These are phyloP conservation scores for Aphanoascus verrucosus DNA, from an alignment of 2,329 filamentous ascomycete species.

Conservation along the genomic window DNA sequence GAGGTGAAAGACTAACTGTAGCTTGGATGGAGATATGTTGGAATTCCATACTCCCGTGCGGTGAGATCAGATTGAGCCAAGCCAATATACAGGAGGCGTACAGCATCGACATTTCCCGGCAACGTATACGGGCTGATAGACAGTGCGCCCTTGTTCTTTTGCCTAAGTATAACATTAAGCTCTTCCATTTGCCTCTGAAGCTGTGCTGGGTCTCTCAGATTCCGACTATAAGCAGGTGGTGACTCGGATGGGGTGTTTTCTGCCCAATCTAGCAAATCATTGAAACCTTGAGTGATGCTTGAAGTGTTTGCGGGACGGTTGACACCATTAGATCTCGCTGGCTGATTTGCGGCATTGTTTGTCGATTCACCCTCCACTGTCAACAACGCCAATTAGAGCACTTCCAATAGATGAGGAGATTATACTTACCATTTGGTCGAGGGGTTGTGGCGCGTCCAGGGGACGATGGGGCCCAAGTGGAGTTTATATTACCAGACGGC, in stretches of 20 bases:
- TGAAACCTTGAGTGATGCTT: neutral
- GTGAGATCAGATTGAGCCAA: neutral
- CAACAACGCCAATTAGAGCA: neutral
- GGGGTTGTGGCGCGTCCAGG: constrained; percentile 1
- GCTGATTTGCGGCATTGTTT: neutral
- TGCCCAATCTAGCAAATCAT: constrained; percentile 1
- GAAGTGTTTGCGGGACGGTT: neutral
- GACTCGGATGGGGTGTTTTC: constrained; percentile 3
- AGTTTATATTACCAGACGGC: neutral
- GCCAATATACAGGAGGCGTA: constrained; percentile 2
- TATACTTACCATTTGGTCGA: neutral
- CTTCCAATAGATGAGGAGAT: neutral
- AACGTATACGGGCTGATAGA: constrained; percentile 5
- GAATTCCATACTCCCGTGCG: constrained; percentile 2
- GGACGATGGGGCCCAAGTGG: neutral
- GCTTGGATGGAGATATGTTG: constrained; percentile 2
- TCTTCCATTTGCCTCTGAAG: constrained; percentile 5
- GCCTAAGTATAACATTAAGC: neutral
- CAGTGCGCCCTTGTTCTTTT: constrained; percentile 4
- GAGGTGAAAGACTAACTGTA: neutral
- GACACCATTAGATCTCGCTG: constrained; percentile 1
- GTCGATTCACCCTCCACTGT: neutral
- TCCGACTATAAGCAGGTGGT: constrained; percentile 3
- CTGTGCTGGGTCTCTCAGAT: constrained; percentile 4
- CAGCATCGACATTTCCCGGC: neutral